Conservation (phyloP, 78 protist species). For the Tieghemostelium lacteum region DNA sequence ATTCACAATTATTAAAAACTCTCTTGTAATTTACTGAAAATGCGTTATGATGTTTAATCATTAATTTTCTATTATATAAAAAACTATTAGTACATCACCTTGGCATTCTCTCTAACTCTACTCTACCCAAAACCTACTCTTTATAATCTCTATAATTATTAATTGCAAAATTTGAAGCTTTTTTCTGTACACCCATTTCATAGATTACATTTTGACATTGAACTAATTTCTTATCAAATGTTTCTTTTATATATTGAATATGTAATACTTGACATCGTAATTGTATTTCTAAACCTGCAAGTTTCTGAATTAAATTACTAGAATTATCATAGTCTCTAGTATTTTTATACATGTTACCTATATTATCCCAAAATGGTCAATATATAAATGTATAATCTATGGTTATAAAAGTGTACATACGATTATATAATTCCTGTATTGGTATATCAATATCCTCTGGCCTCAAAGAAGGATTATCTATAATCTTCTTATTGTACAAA, state of each 20-base stretch:
- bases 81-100: too few relatives aligned
- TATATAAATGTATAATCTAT: background rate
- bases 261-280: slow-evolving; percentile 19
- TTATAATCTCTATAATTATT: slow-evolving; percentile 38
- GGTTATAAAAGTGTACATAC: background rate
- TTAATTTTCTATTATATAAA: too few relatives aligned
- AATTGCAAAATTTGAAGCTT: slow-evolving; percentile 10
- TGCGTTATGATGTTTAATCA: too few relatives aligned
- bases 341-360: slow-evolving; percentile 20
- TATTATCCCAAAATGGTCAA: background rate
- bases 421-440: slow-evolving; percentile 18
- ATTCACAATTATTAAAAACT: slow-evolving; percentile 31
- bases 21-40: slow-evolving; percentile 3
- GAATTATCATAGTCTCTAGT: slow-evolving; percentile 25
- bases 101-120: too few relatives aligned
- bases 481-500: slow-evolving; percentile 32
- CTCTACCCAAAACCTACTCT: slow-evolving; percentile 14
- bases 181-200: slow-evolving; percentile 30
- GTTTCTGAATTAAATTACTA: slow-evolving; percentile 19
- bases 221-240: slow-evolving; percentile 14
- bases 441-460: slow-evolving; percentile 39
- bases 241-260: slow-evolving; percentile 36
- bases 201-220: slow-evolving; percentile 17
- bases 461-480: background rate
- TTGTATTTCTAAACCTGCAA: slow-evolving; percentile 31